Percentiles rank a stretch among this genome's conserved stretches.
These are phyloP conservation scores for Haematococcus lacustris DNA, from an alignment of 139 green algal species.

Conservation along the genomic window DNA sequence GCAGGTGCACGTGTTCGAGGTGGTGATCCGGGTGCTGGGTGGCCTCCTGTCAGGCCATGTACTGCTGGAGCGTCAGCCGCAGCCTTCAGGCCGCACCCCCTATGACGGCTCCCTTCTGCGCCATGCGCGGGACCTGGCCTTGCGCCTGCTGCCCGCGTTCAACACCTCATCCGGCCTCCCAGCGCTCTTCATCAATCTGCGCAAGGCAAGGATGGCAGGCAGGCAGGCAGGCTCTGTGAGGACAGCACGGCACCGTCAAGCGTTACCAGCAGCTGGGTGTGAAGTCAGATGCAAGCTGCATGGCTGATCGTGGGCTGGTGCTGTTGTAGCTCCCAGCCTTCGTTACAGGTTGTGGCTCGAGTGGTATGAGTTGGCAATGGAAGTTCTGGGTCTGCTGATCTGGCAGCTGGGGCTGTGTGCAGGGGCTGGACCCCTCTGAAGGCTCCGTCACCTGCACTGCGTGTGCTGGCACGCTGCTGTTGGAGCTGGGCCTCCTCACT, in stretches of 20 bases:
- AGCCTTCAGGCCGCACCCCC: background rate
- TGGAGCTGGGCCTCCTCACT: slow-evolving; percentile 79
- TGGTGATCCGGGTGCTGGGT: slow-evolving; percentile 87
- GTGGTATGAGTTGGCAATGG: background rate
- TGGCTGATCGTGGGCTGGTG: too few relatives aligned
- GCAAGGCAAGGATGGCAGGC: slow-evolving; percentile 18
- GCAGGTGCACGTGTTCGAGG: slow-evolving; percentile 86
- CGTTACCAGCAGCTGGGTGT: background rate
- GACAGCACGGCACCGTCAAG: background rate
- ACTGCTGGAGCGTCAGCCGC: slow-evolving; percentile 18
- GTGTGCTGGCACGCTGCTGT: slow-evolving; percentile 74
- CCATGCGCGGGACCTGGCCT: slow-evolving; percentile 52
- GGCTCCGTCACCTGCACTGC: slow-evolving; percentile 69
- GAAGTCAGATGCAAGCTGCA: too few relatives aligned
- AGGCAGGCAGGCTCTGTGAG: background rate
- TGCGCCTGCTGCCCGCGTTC: slow-evolving; percentile 77
- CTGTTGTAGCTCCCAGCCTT: too few relatives aligned
- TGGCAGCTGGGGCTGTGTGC: background rate
- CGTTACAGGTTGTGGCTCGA: too few relatives aligned
- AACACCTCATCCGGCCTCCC: slow-evolving; percentile 69
- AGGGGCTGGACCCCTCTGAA: background rate
- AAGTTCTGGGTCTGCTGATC: background rate
- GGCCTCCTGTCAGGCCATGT: slow-evolving; percentile 75
- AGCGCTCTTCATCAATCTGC: slow-evolving; percentile 64
- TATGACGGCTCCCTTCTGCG: slow-evolving; percentile 48